A percentile compares a stretch with the other conserved stretches of the same genome.
Evolutionary conservation across 331 rosid species (phyloP).

Genomic region (Stylosanthes scabra): DNA sequence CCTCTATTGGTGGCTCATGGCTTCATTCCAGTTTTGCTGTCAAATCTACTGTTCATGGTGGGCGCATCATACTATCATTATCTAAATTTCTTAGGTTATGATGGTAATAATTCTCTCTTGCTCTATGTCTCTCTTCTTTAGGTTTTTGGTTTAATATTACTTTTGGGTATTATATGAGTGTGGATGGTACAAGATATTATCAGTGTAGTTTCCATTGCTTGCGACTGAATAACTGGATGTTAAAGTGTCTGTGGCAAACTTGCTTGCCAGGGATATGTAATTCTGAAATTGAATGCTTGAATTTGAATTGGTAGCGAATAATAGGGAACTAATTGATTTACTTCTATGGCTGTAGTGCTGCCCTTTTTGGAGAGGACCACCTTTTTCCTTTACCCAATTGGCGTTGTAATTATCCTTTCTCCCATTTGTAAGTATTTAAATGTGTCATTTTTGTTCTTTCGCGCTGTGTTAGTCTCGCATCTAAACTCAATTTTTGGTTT

Average conservation of each 20-base stretch:
- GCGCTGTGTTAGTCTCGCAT: background rate
- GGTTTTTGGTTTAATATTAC: conserved; percentile 2
- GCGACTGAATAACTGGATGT: conserved; percentile 30
- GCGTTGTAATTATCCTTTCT: conserved; percentile 85
- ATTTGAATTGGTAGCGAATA: conserved; percentile 24
- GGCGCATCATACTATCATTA: conserved; percentile 96
- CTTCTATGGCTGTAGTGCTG: conserved; percentile 69
- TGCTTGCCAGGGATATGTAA: background rate
- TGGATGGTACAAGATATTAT: background rate
- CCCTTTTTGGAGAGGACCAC: conserved; percentile 96
- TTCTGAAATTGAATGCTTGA: conserved; percentile 13
- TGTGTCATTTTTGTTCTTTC: conserved; percentile 28
- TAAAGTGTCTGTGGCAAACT: conserved; percentile 15
- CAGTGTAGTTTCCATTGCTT: conserved; percentile 19
- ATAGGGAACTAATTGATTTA: conserved; percentile 31
- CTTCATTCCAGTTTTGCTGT: conserved; percentile 86
- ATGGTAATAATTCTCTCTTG: conserved; percentile 70
- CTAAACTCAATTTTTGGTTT: conserved; percentile 46
- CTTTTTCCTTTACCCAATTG: conserved; percentile 89
- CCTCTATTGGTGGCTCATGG: conserved; percentile 98
- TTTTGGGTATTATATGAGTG: background rate
- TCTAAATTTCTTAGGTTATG: conserved; percentile 98
- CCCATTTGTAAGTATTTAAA: conserved; percentile 84
- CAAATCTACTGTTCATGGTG: conserved; percentile 95
- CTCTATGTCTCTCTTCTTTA: background rate